Percentiles rank a stretch among this genome's conserved stretches.
These are phyloP conservation scores for Colletotrichum ledebouriae DNA, from an alignment of 2,329 filamentous ascomycete genomes.

Conservation along the genomic window DNA sequence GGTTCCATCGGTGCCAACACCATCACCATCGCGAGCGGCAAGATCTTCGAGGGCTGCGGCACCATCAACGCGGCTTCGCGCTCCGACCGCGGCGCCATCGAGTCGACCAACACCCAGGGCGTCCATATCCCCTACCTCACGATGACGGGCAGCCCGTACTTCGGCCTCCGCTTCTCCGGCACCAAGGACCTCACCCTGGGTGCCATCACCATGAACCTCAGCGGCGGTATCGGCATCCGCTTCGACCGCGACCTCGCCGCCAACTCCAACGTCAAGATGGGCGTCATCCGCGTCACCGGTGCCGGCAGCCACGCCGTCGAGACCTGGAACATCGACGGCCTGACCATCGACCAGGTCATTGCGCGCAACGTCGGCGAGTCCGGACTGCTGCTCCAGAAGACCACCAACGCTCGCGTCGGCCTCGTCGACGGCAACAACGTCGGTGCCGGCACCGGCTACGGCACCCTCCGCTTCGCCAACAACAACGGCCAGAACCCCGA, in stretches of 20 bases:
- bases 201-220: constrained; percentile 67
- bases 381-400: constrained; percentile 68
- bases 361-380: constrained; percentile 67
- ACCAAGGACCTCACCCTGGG: constrained; percentile 62
- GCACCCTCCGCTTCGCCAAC: constrained; percentile 69
- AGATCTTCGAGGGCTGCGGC: constrained; percentile 71
- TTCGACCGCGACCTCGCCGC: constrained; percentile 68
- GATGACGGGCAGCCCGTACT: constrained; percentile 71
- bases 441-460: constrained; percentile 65
- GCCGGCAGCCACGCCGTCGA: constrained; percentile 70
- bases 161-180: constrained; percentile 68
- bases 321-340: constrained; percentile 70
- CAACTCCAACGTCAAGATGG: constrained; percentile 68
- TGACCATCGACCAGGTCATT: constrained; percentile 65
- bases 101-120: constrained; percentile 60
- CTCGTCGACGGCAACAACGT: constrained; percentile 70
- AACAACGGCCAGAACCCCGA: constrained; percentile 64
- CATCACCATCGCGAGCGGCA: constrained; percentile 64
- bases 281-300: constrained; percentile 63
- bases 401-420: constrained; percentile 64
- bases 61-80: constrained; percentile 63
- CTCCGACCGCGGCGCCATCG: constrained; percentile 65
- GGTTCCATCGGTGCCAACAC: constrained; percentile 68
- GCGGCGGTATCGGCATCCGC: constrained; percentile 67
- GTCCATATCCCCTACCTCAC: constrained; percentile 68